Evolutionary conservation across 31 red algal species (phyloP).

Genomic region (Porphyra umbilicalis): DNA sequence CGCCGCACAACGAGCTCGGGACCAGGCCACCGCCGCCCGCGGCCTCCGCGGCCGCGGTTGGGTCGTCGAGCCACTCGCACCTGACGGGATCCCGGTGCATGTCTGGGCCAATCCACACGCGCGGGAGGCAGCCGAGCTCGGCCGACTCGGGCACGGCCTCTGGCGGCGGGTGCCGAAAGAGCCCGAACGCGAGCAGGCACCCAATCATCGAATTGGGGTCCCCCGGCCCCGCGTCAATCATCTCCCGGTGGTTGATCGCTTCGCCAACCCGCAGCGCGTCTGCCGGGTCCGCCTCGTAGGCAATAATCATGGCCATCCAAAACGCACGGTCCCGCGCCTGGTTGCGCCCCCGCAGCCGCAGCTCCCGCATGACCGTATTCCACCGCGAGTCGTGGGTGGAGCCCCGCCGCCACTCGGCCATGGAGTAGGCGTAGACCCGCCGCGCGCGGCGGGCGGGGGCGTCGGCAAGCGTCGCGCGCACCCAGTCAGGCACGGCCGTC

Average conservation of each 20-base stretch:
- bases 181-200: not conserved
- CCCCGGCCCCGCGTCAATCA: slow-evolving; percentile 14
- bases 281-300: slow-evolving; percentile 12
- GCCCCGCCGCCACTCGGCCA: slow-evolving; percentile 10
- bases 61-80: not conserved
- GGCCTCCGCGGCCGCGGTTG: not conserved
- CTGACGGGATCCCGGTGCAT: not conserved
- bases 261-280: slow-evolving; percentile 10
- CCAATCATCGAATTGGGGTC: not conserved
- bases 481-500: not conserved
- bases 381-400: slow-evolving; percentile 19
- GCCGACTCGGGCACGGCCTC: not conserved
- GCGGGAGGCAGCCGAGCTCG: not conserved
- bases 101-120: not conserved
- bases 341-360: slow-evolving; percentile 14
- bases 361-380: slow-evolving; percentile 27
- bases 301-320: slow-evolving; percentile 24
- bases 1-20: not conserved
- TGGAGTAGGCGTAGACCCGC: slow-evolving; percentile 8
- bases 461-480: not conserved
- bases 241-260: slow-evolving; percentile 13
- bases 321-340: slow-evolving; percentile 14
- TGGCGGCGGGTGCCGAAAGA: not conserved
- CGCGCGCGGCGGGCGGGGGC: not conserved
- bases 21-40: not conserved